phyloP scores from a whole-genome alignment of 2,329 filamentous ascomycete species.

The Ophiocordyceps robertsii region DNA sequence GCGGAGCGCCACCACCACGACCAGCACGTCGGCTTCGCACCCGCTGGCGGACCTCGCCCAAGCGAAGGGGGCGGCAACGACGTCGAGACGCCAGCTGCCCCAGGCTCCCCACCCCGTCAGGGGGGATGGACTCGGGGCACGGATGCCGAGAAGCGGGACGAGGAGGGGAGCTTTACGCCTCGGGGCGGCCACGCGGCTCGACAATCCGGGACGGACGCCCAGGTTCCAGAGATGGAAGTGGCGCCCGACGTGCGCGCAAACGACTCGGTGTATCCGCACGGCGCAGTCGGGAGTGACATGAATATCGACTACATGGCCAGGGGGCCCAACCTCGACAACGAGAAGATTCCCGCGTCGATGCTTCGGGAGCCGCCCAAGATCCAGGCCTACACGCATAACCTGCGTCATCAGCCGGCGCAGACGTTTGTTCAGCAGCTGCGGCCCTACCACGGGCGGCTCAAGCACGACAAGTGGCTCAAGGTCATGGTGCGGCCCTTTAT shows the following conservation, averaged over 20 bases:
- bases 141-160: background rate
- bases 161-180: no score
- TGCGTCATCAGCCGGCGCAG: slow-evolving; percentile 52
- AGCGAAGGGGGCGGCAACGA: background rate
- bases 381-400: slow-evolving; percentile 53
- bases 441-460: slow-evolving; percentile 66
- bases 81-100: background rate
- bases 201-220: no score
- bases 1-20: slow-evolving; percentile 13
- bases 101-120: background rate
- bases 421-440: slow-evolving; percentile 63
- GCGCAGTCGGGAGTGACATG: slow-evolving; percentile 7
- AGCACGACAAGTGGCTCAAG: slow-evolving; percentile 65
- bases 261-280: slow-evolving; percentile 2
- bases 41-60: background rate
- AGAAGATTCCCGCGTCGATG: slow-evolving; percentile 25
- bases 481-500: slow-evolving; percentile 72
- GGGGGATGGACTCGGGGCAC: background rate
- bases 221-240: no score
- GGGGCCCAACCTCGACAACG: slow-evolving; percentile 24
- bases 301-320: slow-evolving; percentile 12
- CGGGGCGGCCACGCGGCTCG: no score
- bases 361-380: slow-evolving; percentile 19
- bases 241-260: no score
- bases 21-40: slow-evolving; percentile 17